Evolutionary conservation across 371 early-diverging fungal species (phyloP).

Genomic region (Coemansia sp.): DNA sequence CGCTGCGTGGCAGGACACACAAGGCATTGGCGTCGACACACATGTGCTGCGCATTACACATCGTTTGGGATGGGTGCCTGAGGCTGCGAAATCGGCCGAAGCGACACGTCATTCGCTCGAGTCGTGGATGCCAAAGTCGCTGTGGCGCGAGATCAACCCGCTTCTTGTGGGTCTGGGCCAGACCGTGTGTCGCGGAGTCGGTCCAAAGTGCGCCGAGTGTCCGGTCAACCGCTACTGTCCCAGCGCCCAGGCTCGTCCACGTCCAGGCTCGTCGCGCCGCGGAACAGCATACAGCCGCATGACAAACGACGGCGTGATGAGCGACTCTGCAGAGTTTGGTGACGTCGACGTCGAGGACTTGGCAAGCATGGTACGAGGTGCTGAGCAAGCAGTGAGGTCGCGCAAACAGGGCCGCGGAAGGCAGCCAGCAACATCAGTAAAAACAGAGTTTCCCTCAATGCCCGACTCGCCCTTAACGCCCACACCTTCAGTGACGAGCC

Average conservation of each 20-base stretch:
- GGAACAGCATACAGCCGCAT: constrained; percentile 2
- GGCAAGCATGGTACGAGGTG: constrained; percentile 49
- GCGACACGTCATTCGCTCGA: constrained; percentile 77
- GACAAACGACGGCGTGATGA: constrained; percentile 19
- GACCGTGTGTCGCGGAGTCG: constrained; percentile 74
- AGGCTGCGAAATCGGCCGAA: constrained; percentile 69
- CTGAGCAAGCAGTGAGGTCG: constrained; percentile 45
- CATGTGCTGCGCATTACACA: constrained; percentile 97
- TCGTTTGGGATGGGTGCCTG: constrained; percentile 85
- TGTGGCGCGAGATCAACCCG: constrained; percentile 90
- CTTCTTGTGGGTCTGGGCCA: constrained; percentile 97
- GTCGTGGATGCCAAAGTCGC: constrained; percentile 80
- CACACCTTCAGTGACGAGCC: neutral
- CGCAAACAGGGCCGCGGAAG: constrained; percentile 40
- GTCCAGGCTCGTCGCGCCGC: constrained; percentile 5
- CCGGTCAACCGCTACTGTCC: constrained; percentile 78
- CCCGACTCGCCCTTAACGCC: constrained; percentile 33
- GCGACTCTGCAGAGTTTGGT: constrained; percentile 35
- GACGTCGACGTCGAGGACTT: constrained; percentile 47
- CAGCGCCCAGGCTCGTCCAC: constrained; percentile 47
- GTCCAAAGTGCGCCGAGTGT: constrained; percentile 83
- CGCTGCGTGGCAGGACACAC: constrained; percentile 80
- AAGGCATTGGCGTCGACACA: constrained; percentile 98
- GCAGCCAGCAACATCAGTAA: neutral
- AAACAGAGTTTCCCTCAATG: constrained; percentile 36